phyloP scores from a whole-genome alignment of 495 filamentous ascomycete genomes.

The Aspergillus bertholletiae region DNA sequence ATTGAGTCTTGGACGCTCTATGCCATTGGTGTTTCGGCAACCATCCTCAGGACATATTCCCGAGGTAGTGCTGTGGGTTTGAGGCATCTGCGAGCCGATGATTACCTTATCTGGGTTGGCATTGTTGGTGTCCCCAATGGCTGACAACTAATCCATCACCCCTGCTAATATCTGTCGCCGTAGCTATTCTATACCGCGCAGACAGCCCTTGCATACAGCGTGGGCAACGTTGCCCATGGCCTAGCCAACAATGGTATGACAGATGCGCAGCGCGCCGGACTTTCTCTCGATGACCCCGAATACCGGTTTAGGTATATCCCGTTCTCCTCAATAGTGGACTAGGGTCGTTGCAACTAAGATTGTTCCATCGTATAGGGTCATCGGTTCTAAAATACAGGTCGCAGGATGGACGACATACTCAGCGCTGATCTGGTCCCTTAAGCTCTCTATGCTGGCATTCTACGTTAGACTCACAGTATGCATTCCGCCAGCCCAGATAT shows the following conservation, averaged over 20 bases:
- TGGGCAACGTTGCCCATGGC: conserved; percentile 31
- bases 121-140: conserved; percentile 30
- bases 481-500: not conserved
- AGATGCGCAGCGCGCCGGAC: conserved; percentile 32
- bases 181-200: conserved; percentile 35
- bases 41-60: conserved; percentile 42
- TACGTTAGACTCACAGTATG: conserved; percentile 52
- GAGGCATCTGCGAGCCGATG: conserved; percentile 41
- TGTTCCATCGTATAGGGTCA: conserved; percentile 24
- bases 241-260: conserved; percentile 53
- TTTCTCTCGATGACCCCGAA: conserved; percentile 32
- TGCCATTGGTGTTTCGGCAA: conserved; percentile 36
- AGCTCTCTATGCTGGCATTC: conserved; percentile 50
- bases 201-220: conserved; percentile 31
- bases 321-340: not conserved
- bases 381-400: conserved; percentile 52
- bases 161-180: conserved; percentile 7
- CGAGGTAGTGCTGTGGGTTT: conserved; percentile 41
- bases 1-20: conserved; percentile 47
- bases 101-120: conserved; percentile 51
- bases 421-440: conserved; percentile 48
- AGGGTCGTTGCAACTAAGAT: not conserved
- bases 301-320: conserved; percentile 25
- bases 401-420: conserved; percentile 52
- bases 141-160: not conserved